Evolutionary conservation across 1,284 basidiomycete species (phyloP).

Genomic region (Moniliella sp.): DNA sequence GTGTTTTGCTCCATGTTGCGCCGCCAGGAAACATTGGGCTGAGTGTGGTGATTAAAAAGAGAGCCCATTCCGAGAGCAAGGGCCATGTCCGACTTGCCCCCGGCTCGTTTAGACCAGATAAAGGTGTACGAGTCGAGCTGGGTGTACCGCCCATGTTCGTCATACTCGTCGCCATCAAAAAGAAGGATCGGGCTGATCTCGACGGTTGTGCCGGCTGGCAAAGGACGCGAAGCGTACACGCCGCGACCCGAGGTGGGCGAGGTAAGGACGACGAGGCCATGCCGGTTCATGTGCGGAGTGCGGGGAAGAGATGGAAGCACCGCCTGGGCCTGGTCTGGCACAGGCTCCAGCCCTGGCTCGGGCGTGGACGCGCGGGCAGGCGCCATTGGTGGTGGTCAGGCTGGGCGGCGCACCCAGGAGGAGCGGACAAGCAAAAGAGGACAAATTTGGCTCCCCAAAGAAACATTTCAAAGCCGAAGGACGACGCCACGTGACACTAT

Average conservation of each 20-base stretch:
- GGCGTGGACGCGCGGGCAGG: too few relatives aligned
- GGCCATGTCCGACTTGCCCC: slow-evolving; percentile 52
- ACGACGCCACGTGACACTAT: too few relatives aligned
- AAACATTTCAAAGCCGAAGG: too few relatives aligned
- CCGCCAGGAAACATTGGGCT: slow-evolving; percentile 52
- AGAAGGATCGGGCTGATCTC: slow-evolving; percentile 72
- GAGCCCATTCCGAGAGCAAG: slow-evolving; percentile 66
- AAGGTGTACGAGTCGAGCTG: slow-evolving; percentile 66
- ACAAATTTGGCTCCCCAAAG: too few relatives aligned
- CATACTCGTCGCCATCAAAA: slow-evolving; percentile 43
- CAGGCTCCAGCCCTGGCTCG: too few relatives aligned
- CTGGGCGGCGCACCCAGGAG: too few relatives aligned
- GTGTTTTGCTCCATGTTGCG: slow-evolving; percentile 40
- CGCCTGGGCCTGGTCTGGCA: too few relatives aligned
- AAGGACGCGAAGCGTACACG: slow-evolving; percentile 8
- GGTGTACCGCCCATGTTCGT: slow-evolving; percentile 38
- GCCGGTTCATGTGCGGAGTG: slow-evolving; percentile 16
- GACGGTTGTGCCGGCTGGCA: slow-evolving; percentile 43
- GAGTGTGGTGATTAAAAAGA: slow-evolving; percentile 54
- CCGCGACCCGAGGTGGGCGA: slow-evolving; percentile 8
- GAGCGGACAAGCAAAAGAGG: too few relatives aligned
- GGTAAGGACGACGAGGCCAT: background rate
- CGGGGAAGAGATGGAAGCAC: slow-evolving; percentile 7
- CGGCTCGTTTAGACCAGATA: slow-evolving; percentile 42
- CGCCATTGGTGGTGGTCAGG: too few relatives aligned